Evolutionary conservation across 108 stramenopile genomes (phyloP).

Genomic region (Bacterosira constricta): DNA sequence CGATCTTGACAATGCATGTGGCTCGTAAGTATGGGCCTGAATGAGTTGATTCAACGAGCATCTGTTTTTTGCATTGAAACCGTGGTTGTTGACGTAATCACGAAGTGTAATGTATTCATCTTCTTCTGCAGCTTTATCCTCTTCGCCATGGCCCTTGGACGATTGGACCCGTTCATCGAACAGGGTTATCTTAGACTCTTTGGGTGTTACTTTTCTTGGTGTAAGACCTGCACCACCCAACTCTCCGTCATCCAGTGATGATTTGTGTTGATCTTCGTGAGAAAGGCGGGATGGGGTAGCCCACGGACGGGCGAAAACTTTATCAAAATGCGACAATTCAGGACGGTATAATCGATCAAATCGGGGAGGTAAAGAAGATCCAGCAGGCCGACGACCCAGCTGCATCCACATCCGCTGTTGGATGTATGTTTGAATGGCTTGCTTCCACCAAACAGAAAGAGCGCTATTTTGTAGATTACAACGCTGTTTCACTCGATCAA

Average conservation of each 20-base stretch:
- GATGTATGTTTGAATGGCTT: constrained; percentile 70
- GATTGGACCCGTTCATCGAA: constrained; percentile 50
- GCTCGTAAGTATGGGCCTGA: constrained; percentile 19
- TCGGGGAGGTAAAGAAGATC: constrained; percentile 64
- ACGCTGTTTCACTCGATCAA: constrained; percentile 50
- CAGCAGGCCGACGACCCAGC: constrained; percentile 53
- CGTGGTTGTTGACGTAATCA: constrained; percentile 40
- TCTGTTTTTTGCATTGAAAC: constrained; percentile 40
- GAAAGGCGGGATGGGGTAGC: constrained; percentile 76
- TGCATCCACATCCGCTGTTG: constrained; percentile 89
- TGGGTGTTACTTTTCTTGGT: constrained; percentile 23
- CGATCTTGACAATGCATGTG: neutral
- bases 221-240: constrained; percentile 39
- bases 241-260: constrained; percentile 53
- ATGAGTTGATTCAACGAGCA: constrained; percentile 43
- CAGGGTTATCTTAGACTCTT: constrained; percentile 22
- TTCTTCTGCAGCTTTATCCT: constrained; percentile 13
- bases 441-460: constrained; percentile 80
- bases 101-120: constrained; percentile 17
- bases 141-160: constrained; percentile 11
- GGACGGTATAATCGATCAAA: constrained; percentile 74
- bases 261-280: constrained; percentile 70
- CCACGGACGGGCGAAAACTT: constrained; percentile 72
- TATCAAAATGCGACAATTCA: constrained; percentile 55
- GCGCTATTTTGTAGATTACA: constrained; percentile 61